A percentile compares a stretch with the other conserved stretches of the same genome.
Evolutionary conservation across 257 asterid genomes (phyloP).

Genomic region (Jacaranda copaia): DNA sequence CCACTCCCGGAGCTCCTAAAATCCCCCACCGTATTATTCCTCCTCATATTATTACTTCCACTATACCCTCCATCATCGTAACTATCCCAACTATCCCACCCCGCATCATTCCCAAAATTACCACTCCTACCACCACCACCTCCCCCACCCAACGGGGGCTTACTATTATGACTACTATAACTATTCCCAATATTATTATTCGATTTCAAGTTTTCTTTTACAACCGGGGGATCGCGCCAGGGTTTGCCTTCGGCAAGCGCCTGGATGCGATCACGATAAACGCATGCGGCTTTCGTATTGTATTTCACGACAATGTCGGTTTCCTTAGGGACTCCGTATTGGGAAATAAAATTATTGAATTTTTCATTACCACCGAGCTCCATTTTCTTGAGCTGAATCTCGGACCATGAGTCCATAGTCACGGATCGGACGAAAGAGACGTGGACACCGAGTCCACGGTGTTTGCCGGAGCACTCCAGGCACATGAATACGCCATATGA

Average conservation of each 20-base stretch:
- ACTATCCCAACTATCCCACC: slow-evolving; percentile 87
- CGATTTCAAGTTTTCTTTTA: slow-evolving; percentile 48
- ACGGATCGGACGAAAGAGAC: slow-evolving; percentile 89
- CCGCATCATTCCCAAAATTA: slow-evolving; percentile 42
- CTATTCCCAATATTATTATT: background rate
- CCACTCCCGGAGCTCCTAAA: slow-evolving; percentile 60
- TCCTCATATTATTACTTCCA: slow-evolving; percentile 49
- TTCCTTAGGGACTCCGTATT: slow-evolving; percentile 66
- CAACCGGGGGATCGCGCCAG: slow-evolving; percentile 77
- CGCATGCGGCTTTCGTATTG: slow-evolving; percentile 66
- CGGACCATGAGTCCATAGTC: slow-evolving; percentile 91
- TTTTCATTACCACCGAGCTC: slow-evolving; percentile 73
- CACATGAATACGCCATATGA: slow-evolving; percentile 86
- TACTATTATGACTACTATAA: slow-evolving; percentile 34
- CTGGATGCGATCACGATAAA: slow-evolving; percentile 71
- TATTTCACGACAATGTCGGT: slow-evolving; percentile 70
- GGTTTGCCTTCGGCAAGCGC: slow-evolving; percentile 75
- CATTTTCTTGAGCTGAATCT: slow-evolving; percentile 79
- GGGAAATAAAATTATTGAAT: slow-evolving; percentile 55
- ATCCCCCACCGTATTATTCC: slow-evolving; percentile 71
- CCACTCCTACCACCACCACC: slow-evolving; percentile 37
- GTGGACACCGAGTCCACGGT: slow-evolving; percentile 89
- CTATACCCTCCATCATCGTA: slow-evolving; percentile 56
- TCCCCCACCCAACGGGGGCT: slow-evolving; percentile 58
- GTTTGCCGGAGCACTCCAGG: slow-evolving; percentile 88